Evolutionary conservation across 345 rosid genomes (phyloP).

Genomic region (Mallotus nudiflorus): DNA sequence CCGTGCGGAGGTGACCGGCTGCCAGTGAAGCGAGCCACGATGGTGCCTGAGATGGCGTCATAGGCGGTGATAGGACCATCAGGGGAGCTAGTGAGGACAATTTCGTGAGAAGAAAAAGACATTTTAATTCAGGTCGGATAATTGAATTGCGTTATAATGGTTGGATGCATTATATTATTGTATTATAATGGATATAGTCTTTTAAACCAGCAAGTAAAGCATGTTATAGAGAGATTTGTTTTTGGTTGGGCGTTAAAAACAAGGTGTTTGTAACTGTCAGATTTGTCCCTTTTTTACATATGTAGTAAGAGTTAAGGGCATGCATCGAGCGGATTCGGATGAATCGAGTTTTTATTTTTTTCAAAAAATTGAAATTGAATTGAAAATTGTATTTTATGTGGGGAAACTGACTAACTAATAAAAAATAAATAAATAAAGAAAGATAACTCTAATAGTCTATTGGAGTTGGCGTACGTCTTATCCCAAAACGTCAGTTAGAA

Average conservation of each 20-base stretch:
- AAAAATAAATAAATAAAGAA: too few species aligned
- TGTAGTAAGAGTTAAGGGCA: neutral
- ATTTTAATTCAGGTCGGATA: constrained; percentile 12
- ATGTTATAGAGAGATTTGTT: neutral
- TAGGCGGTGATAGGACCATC: constrained; percentile 45
- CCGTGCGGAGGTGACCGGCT: constrained; percentile 50
- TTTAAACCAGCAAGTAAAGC: neutral
- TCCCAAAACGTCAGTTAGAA: too few species aligned
- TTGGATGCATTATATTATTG: too few species aligned
- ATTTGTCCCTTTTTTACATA: neutral
- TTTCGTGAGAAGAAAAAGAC: constrained; percentile 28
- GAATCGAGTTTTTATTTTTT: too few species aligned
- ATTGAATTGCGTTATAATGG: neutral
- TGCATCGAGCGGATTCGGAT: too few species aligned
- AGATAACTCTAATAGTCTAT: too few species aligned
- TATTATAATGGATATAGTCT: too few species aligned
- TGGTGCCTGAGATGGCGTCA: constrained; percentile 32
- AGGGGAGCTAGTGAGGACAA: constrained; percentile 46
- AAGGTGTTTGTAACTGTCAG: neutral
- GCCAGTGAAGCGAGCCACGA: constrained; percentile 34
- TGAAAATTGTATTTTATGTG: too few species aligned
- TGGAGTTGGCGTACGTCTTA: too few species aligned
- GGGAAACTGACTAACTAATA: too few species aligned
- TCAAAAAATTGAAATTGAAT: too few species aligned
- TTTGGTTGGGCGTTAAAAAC: constrained; percentile 1